phyloP scores from a whole-genome alignment of 108 stramenopile genomes.

The Nitzschia putrida region DNA sequence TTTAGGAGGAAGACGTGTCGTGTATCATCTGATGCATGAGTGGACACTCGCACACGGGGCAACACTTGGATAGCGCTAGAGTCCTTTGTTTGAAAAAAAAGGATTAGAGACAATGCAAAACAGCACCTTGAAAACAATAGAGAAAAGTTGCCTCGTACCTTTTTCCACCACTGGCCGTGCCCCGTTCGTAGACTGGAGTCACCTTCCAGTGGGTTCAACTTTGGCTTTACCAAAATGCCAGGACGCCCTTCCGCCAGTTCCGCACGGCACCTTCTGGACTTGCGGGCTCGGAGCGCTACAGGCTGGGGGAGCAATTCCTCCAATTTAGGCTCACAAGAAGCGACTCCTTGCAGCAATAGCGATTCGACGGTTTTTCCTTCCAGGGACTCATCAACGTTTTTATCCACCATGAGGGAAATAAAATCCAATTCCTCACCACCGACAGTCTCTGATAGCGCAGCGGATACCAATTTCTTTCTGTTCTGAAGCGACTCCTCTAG shows the following conservation, averaged over 20 bases:
- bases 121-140: neutral
- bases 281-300: constrained; percentile 63
- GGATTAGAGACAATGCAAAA: constrained; percentile 11
- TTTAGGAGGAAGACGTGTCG: constrained; percentile 57
- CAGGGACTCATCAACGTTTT: constrained; percentile 19
- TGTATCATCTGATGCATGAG: constrained; percentile 34
- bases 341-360: constrained; percentile 25
- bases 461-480: constrained; percentile 29
- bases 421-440: constrained; percentile 25
- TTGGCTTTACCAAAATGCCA: constrained; percentile 86
- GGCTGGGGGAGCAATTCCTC: constrained; percentile 59
- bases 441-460: constrained; percentile 14
- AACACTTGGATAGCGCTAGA: constrained; percentile 81
- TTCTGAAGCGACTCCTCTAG: constrained; percentile 56
- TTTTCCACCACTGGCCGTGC: constrained; percentile 84
- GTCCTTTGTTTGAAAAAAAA: constrained; percentile 44
- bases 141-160: constrained; percentile 30
- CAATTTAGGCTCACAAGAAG: neutral
- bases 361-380: constrained; percentile 12
- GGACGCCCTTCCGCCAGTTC: constrained; percentile 78
- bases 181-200: constrained; percentile 77
- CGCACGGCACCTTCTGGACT: constrained; percentile 68
- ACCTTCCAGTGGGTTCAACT: constrained; percentile 88
- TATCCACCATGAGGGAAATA: constrained; percentile 18
- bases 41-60: constrained; percentile 55